A percentile compares a stretch with the other conserved stretches of the same genome.
These are phyloP conservation scores for Phytophthora kernoviae DNA, from an alignment of 352 stramenopile species.

Conservation along the genomic window DNA sequence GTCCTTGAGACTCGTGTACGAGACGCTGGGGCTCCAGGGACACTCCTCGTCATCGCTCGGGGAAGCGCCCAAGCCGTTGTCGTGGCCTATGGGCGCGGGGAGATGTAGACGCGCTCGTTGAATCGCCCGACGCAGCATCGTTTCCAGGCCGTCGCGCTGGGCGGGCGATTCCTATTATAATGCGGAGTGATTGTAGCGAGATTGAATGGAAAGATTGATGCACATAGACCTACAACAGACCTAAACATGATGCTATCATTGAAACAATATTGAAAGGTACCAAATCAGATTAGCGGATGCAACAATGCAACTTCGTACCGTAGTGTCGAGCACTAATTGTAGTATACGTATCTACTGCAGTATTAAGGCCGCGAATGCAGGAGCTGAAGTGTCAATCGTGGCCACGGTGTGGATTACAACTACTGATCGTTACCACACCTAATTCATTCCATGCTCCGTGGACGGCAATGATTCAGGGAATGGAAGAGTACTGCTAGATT, in stretches of 20 bases:
- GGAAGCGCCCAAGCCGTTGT: slow-evolving; percentile 47
- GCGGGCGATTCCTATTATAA: slow-evolving; percentile 1
- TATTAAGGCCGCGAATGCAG: slow-evolving; percentile 46
- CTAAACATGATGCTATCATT: not conserved
- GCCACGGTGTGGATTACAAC: slow-evolving; percentile 57
- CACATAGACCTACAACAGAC: not conserved
- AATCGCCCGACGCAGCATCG: slow-evolving; percentile 69
- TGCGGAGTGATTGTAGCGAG: not conserved
- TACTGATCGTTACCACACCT: slow-evolving; percentile 32
- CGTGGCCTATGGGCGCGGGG: slow-evolving; percentile 56
- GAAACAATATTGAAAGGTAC: not conserved
- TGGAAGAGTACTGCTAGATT: slow-evolving; percentile 35
- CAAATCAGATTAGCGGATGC: not conserved
- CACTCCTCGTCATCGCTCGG: slow-evolving; percentile 33
- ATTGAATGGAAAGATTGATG: not conserved
- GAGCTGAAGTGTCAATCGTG: slow-evolving; percentile 48
- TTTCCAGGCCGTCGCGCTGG: not conserved
- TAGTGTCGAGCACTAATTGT: slow-evolving; percentile 34
- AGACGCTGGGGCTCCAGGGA: slow-evolving; percentile 40
- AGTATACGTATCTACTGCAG: slow-evolving; percentile 49
- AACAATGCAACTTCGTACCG: slow-evolving; percentile 36
- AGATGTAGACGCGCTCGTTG: slow-evolving; percentile 62
- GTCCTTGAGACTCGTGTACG: slow-evolving; percentile 43
- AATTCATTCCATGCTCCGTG: slow-evolving; percentile 32
- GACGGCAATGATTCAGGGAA: not conserved